Percentiles rank a stretch among this genome's conserved stretches.
These are phyloP conservation scores for Paraconiothyrium sp. DNA, from an alignment of 2,329 filamentous ascomycete species.

Conservation along the genomic window DNA sequence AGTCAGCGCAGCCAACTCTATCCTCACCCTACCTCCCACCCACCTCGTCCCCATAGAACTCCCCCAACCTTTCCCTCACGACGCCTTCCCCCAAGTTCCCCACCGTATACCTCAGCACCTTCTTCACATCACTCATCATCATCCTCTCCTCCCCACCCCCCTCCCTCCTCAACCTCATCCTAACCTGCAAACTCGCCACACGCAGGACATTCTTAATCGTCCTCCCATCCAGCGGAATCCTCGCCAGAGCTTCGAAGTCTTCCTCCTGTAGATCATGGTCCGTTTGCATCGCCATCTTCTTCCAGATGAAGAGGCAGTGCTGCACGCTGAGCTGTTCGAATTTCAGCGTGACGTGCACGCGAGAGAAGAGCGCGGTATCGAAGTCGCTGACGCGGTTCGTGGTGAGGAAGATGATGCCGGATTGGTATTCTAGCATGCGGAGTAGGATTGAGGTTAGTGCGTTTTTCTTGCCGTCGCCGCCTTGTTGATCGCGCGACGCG, in stretches of 20 bases:
- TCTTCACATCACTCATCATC: slow-evolving; percentile 4
- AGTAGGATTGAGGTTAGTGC: slow-evolving; percentile 4
- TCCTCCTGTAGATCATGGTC: not conserved
- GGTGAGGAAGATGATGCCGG: slow-evolving; percentile 7
- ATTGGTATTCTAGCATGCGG: slow-evolving; percentile 10
- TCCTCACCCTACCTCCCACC: no score
- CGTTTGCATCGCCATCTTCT: slow-evolving; percentile 11
- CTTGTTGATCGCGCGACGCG: slow-evolving; percentile 3
- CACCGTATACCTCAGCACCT: slow-evolving; percentile 6
- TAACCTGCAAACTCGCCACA: slow-evolving; percentile 6
- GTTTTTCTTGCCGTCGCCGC: slow-evolving; percentile 2
- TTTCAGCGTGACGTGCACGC: slow-evolving; percentile 8
- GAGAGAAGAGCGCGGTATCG: slow-evolving; percentile 4
- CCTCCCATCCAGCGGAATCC: slow-evolving; percentile 3
- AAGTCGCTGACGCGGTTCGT: slow-evolving; percentile 5
- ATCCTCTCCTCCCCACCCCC: not conserved
- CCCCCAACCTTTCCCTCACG: not conserved
- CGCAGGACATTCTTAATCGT: slow-evolving; percentile 6
- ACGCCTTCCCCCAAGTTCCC: not conserved
- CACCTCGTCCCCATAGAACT: not conserved
- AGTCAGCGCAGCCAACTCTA: no score
- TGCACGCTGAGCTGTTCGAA: not conserved
- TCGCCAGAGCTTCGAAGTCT: not conserved
- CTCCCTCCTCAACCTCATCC: not conserved
- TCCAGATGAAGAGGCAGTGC: slow-evolving; percentile 7